Percentiles rank a stretch among this genome's conserved stretches.
Conservation (phyloP, 2,329 filamentous ascomycete genomes). For the Akanthomyces uredinophilus region DNA sequence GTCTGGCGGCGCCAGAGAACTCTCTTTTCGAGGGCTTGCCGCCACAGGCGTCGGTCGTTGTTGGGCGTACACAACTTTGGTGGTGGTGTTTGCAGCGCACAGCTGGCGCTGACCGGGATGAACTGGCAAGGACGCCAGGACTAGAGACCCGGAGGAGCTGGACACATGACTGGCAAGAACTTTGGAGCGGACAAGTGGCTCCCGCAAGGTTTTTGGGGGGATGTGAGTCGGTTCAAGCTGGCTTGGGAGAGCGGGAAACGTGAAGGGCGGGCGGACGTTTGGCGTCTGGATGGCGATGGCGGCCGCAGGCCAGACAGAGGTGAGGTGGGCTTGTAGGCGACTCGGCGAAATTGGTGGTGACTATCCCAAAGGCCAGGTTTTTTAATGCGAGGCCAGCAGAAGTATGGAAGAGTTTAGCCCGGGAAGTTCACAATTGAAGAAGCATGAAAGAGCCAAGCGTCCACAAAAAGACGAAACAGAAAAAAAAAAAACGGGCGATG, state of each 20-base stretch:
- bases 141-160: slow-evolving; percentile 39
- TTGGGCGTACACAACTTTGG: background rate
- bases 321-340: background rate
- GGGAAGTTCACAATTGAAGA: background rate
- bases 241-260: background rate
- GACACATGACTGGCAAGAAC: slow-evolving; percentile 40
- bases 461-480: background rate
- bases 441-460: background rate
- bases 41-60: slow-evolving; percentile 5
- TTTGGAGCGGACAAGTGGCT: slow-evolving; percentile 7
- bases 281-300: background rate
- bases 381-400: background rate
- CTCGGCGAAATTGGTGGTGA: background rate
- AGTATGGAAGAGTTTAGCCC: background rate
- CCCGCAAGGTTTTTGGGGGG: background rate
- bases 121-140: slow-evolving; percentile 42
- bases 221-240: background rate
- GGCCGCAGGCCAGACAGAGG: background rate
- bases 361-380: background rate
- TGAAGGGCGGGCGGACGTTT: background rate
- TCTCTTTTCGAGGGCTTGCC: background rate
- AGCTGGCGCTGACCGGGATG: slow-evolving; percentile 6
- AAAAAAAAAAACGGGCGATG: slow-evolving; percentile 12
- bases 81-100: slow-evolving; percentile 14
- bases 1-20: background rate